A percentile compares a stretch with the other conserved stretches of the same genome.
Conservation (phyloP, 208 protist species). For the Leishmania tarentolae region DNA sequence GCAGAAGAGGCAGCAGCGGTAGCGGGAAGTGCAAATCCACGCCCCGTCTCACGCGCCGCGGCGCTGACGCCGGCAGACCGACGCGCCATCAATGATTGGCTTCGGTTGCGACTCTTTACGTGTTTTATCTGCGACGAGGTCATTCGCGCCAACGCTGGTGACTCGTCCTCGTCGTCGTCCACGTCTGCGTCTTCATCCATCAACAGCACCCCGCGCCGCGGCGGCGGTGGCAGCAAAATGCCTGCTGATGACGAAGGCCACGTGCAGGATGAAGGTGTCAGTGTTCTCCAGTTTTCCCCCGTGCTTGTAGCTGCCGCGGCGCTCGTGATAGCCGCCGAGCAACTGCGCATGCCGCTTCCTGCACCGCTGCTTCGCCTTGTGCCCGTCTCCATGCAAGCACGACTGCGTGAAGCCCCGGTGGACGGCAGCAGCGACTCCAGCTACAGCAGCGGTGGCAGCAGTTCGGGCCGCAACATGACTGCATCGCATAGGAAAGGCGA, state of each 20-base stretch:
- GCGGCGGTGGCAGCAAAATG: background rate
- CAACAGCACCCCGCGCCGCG: slow-evolving; percentile 2
- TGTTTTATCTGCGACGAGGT: slow-evolving; percentile 48
- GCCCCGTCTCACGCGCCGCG: background rate
- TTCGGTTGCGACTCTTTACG: slow-evolving; percentile 35
- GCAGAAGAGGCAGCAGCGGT: slow-evolving; percentile 20
- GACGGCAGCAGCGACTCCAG: background rate
- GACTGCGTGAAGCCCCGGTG: slow-evolving; percentile 18
- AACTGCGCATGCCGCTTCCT: slow-evolving; percentile 41
- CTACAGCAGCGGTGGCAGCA: background rate
- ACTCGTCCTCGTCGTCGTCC: background rate
- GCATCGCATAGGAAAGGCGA: background rate
- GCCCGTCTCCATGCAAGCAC: slow-evolving; percentile 19
- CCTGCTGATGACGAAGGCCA: background rate
- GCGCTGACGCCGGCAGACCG: slow-evolving; percentile 2
- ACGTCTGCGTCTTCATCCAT: slow-evolving; percentile 9
- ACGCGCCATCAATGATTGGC: slow-evolving; percentile 30
- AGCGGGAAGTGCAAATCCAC: background rate
- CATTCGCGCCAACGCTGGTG: slow-evolving; percentile 31
- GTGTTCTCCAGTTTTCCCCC: slow-evolving; percentile 31
- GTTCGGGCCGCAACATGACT: background rate
- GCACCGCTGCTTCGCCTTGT: slow-evolving; percentile 39
- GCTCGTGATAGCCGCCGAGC: slow-evolving; percentile 49
- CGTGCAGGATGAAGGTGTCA: slow-evolving; percentile 5
- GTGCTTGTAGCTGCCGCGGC: slow-evolving; percentile 45